Evolutionary conservation across 768 basidiomycete genomes (phyloP).

Genomic region (Kwoniella shandongensis): DNA sequence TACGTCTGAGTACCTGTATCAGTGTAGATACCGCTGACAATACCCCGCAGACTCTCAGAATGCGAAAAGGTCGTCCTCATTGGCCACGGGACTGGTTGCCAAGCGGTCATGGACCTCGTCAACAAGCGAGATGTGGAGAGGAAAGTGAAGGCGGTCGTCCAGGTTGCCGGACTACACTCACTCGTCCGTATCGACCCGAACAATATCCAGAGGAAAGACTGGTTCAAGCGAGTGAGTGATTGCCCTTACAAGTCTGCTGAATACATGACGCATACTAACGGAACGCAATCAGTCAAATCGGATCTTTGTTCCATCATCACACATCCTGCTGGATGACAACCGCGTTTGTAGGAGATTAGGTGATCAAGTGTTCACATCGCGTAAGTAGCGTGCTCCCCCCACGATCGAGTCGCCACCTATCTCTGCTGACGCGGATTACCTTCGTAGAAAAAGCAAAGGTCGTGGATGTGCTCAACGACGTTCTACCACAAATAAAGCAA

Average conservation of each 20-base stretch:
- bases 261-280: background rate
- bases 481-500: constrained; percentile 64
- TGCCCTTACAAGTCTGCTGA: too few relatives aligned
- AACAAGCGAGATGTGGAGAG: constrained; percentile 66
- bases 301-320: constrained; percentile 64
- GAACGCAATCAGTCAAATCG: constrained; percentile 27
- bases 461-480: constrained; percentile 70
- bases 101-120: constrained; percentile 71
- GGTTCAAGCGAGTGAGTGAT: constrained; percentile 68
- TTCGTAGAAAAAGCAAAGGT: constrained; percentile 72
- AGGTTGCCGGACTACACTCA: constrained; percentile 67
- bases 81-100: constrained; percentile 82
- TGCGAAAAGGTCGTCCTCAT: constrained; percentile 75
- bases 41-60: constrained; percentile 63
- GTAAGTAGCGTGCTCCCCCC: too few relatives aligned
- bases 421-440: too few relatives aligned
- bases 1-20: constrained; percentile 55
- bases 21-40: background rate
- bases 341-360: constrained; percentile 65
- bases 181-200: constrained; percentile 53
- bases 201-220: constrained; percentile 62
- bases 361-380: constrained; percentile 61
- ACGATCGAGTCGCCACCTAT: background rate
- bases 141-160: constrained; percentile 69
- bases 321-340: constrained; percentile 56